Evolutionary conservation across 139 green algal species (phyloP).

Genomic region (Pedinophyceae sp.): DNA sequence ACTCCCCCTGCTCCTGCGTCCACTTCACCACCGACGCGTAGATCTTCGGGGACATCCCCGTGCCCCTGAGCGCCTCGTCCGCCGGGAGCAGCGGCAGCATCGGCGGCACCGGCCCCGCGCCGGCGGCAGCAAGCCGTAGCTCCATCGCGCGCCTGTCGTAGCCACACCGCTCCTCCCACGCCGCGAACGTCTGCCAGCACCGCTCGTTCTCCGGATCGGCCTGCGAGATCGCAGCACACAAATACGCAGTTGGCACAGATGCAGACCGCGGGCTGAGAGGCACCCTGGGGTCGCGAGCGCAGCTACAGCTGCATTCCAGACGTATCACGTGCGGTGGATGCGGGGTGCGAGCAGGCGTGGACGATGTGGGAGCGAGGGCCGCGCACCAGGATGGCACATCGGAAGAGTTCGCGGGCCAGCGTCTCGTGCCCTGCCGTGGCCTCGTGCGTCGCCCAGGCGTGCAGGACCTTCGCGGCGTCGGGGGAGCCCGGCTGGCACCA

Average conservation of each 20-base stretch:
- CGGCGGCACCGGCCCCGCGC: too few species aligned
- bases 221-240: too few species aligned
- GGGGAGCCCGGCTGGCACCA: conserved; percentile 50
- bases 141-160: too few species aligned
- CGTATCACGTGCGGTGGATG: too few species aligned
- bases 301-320: neutral
- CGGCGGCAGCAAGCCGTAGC: too few species aligned
- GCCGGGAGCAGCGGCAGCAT: too few species aligned
- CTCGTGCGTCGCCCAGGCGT: conserved; percentile 83
- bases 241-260: conserved; percentile 7
- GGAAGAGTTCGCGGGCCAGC: conserved; percentile 79
- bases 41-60: too few species aligned
- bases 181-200: conserved; percentile 47
- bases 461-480: conserved; percentile 50
- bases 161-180: too few species aligned
- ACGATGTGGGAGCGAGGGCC: conserved; percentile 41
- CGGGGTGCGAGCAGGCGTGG: conserved; percentile 2
- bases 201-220: conserved; percentile 47
- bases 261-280: neutral
- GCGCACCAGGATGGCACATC: conserved; percentile 62
- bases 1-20: too few species aligned
- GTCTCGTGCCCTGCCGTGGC: conserved; percentile 33
- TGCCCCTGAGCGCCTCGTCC: too few species aligned
- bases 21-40: too few species aligned
- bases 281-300: neutral